Base-by-base conservation (phyloP, 2,329 filamentous ascomycete genomes). In the Sarocladium oryzae region DNA sequence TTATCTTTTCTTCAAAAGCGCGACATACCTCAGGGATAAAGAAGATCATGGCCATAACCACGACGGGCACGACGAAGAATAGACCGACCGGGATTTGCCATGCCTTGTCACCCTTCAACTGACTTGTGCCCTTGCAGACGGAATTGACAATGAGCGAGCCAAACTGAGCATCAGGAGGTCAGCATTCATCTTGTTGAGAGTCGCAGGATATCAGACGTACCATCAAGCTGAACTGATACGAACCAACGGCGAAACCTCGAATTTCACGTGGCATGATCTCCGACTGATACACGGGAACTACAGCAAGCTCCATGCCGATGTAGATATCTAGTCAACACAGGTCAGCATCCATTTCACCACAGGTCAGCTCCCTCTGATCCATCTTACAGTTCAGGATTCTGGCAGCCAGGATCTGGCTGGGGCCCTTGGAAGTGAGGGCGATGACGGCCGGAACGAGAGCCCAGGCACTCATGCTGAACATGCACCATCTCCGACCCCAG, bases 281-380 rank as follows among this genome's bases (percentile, higher is more conserved):
- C 2, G 64, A 62, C 51, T 67, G 64, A 16, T 59, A 59, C 1
- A 65, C 56, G 0, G 68, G 69, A 5, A 69, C 64, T 3, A 65
- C 57, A 1, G 68, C 59, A 7, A 71, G 59, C 53, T 71, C 68
- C 61, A 69, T 70, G 13, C 68, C 69, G 28, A 70, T 59, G 43
- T 71, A 71, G 18, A 66, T 48, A 51, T 45, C 37, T 40, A 18
- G 6, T 20, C 20, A 20, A 18, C 6, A 21, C 18, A 40, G n/a
- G n/a, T n/a, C n/a, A n/a, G n/a, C n/a, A n/a, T n/a, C n/a, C n/a
- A n/a, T n/a, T n/a, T n/a, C n/a, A n/a, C n/a, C n/a, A n/a, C n/a
- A n/a, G n/a, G n/a, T n/a, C n/a, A n/a, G n/a, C n/a, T n/a, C n/a
- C n/a, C n/a, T n/a, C n/a, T n/a, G n/a, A n/a, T n/a, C n/a, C n/a